Evolutionary conservation across 192 early-diverging fungal species (phyloP).

Genomic region (Backusella tuberculispora): DNA sequence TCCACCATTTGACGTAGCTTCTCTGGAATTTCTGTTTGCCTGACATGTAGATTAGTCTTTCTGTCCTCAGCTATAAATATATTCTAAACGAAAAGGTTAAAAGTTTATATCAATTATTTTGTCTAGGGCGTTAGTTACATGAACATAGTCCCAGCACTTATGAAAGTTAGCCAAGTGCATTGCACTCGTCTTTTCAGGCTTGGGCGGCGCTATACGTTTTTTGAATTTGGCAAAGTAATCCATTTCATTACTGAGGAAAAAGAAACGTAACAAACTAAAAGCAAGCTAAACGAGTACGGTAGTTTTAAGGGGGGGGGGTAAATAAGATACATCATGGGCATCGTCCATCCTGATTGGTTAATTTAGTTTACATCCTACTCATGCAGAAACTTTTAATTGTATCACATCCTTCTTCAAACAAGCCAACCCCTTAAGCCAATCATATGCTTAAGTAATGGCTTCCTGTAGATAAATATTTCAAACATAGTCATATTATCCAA

Average conservation of each 20-base stretch:
- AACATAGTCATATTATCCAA: not conserved
- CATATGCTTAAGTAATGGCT: not conserved
- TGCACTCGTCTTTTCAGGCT: slow-evolving; percentile 59
- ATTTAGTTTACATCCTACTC: not conserved
- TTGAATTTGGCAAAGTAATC: slow-evolving; percentile 73
- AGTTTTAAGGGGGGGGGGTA: not conserved
- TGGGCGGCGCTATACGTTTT: slow-evolving; percentile 64
- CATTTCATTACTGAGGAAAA: slow-evolving; percentile 39
- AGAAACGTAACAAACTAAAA: slow-evolving; percentile 5
- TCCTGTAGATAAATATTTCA: not conserved
- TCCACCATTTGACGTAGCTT: slow-evolving; percentile 84
- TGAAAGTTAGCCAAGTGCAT: slow-evolving; percentile 73
- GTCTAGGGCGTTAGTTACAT: slow-evolving; percentile 40
- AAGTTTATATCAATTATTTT: not conserved
- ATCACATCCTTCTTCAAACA: not conserved
- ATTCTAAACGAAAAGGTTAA: slow-evolving; percentile 29
- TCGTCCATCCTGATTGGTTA: not conserved
- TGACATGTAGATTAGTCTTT: slow-evolving; percentile 47
- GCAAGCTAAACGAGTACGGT: not conserved
- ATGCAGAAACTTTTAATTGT: not conserved
- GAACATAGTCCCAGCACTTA: slow-evolving; percentile 71
- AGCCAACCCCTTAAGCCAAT: not conserved
- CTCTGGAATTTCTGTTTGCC: slow-evolving; percentile 77
- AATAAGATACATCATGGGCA: not conserved
- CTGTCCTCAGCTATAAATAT: slow-evolving; percentile 40